phyloP scores from a whole-genome alignment of 2,329 filamentous ascomycete species.

The Hypomyces rosellus region DNA sequence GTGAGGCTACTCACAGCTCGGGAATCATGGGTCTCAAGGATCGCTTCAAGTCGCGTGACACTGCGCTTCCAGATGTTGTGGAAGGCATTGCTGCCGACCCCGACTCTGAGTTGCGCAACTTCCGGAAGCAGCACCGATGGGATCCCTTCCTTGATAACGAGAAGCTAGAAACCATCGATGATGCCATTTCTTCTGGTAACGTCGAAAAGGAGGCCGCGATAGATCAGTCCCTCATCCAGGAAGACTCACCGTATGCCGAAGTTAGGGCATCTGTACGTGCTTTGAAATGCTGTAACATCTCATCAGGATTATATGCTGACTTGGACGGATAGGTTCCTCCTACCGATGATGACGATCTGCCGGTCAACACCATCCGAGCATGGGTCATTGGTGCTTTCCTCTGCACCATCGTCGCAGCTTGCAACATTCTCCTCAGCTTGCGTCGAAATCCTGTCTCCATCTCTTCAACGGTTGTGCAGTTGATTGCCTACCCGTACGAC shows the following conservation, averaged over 20 bases:
- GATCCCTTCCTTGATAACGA: slow-evolving; percentile 49
- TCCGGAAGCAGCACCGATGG: slow-evolving; percentile 35
- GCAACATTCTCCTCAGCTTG: slow-evolving; percentile 46
- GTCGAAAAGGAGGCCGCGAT: slow-evolving; percentile 35
- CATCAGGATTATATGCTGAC: not conserved
- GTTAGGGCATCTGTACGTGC: slow-evolving; percentile 22
- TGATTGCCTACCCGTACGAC: slow-evolving; percentile 42
- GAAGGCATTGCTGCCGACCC: not conserved
- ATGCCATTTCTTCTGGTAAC: slow-evolving; percentile 35
- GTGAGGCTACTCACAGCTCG: not conserved
- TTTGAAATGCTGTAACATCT: not conserved
- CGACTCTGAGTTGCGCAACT: slow-evolving; percentile 9
- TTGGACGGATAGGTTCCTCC: slow-evolving; percentile 15
- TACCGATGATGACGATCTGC: slow-evolving; percentile 41
- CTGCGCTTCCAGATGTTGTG: not conserved
- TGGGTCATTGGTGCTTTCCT: slow-evolving; percentile 52
- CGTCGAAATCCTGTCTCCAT: slow-evolving; percentile 43
- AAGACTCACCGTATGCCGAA: slow-evolving; percentile 47
- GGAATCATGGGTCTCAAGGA: not conserved
- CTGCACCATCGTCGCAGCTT: slow-evolving; percentile 47
- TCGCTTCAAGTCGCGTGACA: not conserved
- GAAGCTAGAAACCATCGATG: slow-evolving; percentile 43
- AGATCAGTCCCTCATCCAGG: slow-evolving; percentile 37
- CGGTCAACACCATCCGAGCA: slow-evolving; percentile 51
- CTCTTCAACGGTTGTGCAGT: slow-evolving; percentile 46